These are phyloP conservation scores for Trichoderma virens DNA, from an alignment of 495 filamentous ascomycete genomes.

Conservation along the genomic window DNA sequence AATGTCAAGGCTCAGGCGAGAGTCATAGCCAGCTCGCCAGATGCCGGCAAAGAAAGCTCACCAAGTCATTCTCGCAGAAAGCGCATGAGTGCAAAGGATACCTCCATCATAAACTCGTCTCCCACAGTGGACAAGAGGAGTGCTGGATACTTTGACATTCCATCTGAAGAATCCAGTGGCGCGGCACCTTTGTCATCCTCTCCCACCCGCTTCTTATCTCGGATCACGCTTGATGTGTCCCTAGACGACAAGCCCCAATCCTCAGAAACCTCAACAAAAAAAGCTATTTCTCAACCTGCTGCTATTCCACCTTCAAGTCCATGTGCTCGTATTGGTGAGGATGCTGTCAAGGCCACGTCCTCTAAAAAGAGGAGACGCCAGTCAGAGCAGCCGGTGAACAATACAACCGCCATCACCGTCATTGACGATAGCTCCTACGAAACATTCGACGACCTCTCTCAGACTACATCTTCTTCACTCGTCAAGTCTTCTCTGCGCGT, in stretches of 20 bases:
- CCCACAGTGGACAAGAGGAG: background rate
- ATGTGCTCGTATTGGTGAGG: background rate
- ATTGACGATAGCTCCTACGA: constrained; percentile 4
- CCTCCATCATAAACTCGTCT: background rate
- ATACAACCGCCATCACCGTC: background rate
- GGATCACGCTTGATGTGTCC: background rate
- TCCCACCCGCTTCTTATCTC: background rate
- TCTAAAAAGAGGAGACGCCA: background rate
- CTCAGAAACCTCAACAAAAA: background rate
- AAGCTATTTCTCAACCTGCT: background rate
- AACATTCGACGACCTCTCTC: background rate
- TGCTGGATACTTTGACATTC: background rate
- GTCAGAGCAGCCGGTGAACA: background rate
- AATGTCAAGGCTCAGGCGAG: background rate
- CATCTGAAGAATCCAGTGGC: background rate
- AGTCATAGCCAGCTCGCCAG: background rate
- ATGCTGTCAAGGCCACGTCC: background rate
- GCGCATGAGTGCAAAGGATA: background rate
- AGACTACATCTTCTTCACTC: background rate
- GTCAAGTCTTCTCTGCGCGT: background rate
- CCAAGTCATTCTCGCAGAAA: background rate
- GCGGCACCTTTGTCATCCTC: background rate
- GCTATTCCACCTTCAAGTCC: background rate
- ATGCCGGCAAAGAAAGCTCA: background rate
- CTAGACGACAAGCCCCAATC: background rate